These are phyloP conservation scores for Thymus mandschuricus DNA, from an alignment of 257 asterid species.

Conservation along the genomic window DNA sequence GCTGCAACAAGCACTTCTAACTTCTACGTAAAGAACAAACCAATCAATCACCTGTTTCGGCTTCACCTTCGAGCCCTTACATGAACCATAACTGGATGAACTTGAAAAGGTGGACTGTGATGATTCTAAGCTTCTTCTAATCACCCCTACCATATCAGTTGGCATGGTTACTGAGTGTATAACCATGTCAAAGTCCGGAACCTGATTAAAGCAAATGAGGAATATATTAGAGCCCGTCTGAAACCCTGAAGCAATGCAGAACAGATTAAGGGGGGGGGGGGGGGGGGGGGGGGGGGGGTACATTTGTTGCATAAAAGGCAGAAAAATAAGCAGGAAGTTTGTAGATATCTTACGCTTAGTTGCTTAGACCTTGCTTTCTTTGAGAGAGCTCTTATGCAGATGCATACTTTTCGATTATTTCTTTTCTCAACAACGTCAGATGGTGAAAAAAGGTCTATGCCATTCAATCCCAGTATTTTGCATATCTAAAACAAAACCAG, in stretches of 20 bases:
- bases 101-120: slow-evolving; percentile 67
- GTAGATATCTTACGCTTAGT: slow-evolving; percentile 54
- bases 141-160: slow-evolving; percentile 74
- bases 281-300: not conserved
- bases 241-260: slow-evolving; percentile 4
- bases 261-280: not conserved
- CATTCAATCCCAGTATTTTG: slow-evolving; percentile 86
- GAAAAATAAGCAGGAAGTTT: slow-evolving; percentile 20
- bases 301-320: not conserved
- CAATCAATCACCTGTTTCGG: slow-evolving; percentile 48
- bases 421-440: slow-evolving; percentile 91
- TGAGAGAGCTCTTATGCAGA: slow-evolving; percentile 83
- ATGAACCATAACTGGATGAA: slow-evolving; percentile 59
- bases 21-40: slow-evolving; percentile 9
- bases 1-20: not conserved
- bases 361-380: slow-evolving; percentile 83
- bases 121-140: slow-evolving; percentile 76
- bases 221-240: not conserved
- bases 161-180: slow-evolving; percentile 72
- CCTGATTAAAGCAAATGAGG: slow-evolving; percentile 43
- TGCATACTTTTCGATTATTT: slow-evolving; percentile 79
- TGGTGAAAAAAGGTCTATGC: slow-evolving; percentile 94
- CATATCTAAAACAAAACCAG: slow-evolving; percentile 51
- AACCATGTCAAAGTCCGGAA: slow-evolving; percentile 82
- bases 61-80: slow-evolving; percentile 43